Evolutionary conservation across 2,329 filamentous ascomycete species (phyloP).

Genomic region (Ophiostoma pallidulum): DNA sequence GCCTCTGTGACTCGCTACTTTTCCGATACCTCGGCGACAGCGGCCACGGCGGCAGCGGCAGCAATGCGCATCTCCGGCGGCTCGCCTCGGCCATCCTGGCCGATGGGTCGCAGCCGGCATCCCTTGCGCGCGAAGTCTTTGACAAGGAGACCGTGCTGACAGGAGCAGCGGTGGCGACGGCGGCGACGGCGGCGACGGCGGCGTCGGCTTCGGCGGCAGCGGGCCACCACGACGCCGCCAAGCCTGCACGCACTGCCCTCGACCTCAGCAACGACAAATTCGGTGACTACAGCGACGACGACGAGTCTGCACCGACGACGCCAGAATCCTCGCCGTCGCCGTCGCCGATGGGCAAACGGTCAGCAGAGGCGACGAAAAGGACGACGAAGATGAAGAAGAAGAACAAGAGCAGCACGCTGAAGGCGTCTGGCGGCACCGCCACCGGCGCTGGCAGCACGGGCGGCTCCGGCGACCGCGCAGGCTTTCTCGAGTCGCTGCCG

Average conservation of each 20-base stretch:
- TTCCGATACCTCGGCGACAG: slow-evolving; percentile 44
- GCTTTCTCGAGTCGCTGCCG: slow-evolving; percentile 40
- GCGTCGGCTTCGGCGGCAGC: background rate
- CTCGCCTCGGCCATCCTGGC: slow-evolving; percentile 60
- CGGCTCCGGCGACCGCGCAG: background rate
- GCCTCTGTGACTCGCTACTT: slow-evolving; percentile 47
- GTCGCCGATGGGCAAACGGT: too few species aligned
- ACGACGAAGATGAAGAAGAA: slow-evolving; percentile 26
- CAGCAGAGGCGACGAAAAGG: slow-evolving; percentile 20
- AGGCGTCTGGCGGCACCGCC: slow-evolving; percentile 7
- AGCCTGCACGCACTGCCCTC: too few species aligned
- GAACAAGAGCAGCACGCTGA: too few species aligned
- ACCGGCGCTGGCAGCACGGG: slow-evolving; percentile 26
- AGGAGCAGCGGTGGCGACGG: background rate
- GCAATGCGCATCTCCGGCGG: slow-evolving; percentile 37
- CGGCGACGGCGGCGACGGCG: background rate
- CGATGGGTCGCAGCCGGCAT: slow-evolving; percentile 38
- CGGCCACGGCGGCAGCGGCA: slow-evolving; percentile 29
- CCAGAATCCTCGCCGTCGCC: slow-evolving; percentile 38
- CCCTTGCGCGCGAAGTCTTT: slow-evolving; percentile 38
- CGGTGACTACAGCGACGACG: slow-evolving; percentile 51
- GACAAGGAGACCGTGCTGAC: slow-evolving; percentile 44
- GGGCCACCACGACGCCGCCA: slow-evolving; percentile 27
- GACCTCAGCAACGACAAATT: slow-evolving; percentile 52
- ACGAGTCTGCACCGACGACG: slow-evolving; percentile 40